Evolutionary conservation across 2,329 filamentous ascomycete species (phyloP).

Genomic region (Penicillium hordei): DNA sequence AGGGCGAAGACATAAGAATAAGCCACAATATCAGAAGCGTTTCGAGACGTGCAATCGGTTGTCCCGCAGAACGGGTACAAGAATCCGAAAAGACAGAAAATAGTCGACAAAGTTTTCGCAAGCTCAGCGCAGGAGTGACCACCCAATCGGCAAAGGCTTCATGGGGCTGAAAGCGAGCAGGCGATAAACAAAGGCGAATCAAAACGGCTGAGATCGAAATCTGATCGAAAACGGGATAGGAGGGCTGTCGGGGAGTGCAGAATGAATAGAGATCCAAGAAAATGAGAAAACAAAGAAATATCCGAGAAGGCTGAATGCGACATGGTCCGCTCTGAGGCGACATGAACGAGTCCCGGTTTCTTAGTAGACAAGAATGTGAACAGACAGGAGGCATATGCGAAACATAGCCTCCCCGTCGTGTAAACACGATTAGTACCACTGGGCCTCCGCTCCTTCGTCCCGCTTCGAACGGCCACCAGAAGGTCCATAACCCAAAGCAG

Average conservation of each 20-base stretch:
- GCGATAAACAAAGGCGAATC: slow-evolving; percentile 29
- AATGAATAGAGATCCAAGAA: slow-evolving; percentile 37
- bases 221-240: slow-evolving; percentile 36
- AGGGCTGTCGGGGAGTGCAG: slow-evolving; percentile 38
- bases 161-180: slow-evolving; percentile 15
- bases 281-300: slow-evolving; percentile 29
- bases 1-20: slow-evolving; percentile 32
- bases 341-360: slow-evolving; percentile 31
- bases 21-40: slow-evolving; percentile 36
- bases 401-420: slow-evolving; percentile 31
- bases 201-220: slow-evolving; percentile 36
- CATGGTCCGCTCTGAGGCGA: slow-evolving; percentile 29
- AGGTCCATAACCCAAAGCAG: slow-evolving; percentile 52
- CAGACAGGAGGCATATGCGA: slow-evolving; percentile 28
- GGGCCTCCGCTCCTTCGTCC: slow-evolving; percentile 53
- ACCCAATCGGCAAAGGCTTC: slow-evolving; percentile 9
- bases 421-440: slow-evolving; percentile 46
- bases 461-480: slow-evolving; percentile 54
- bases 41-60: slow-evolving; percentile 31
- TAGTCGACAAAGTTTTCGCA: slow-evolving; percentile 13
- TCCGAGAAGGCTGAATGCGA: slow-evolving; percentile 34
- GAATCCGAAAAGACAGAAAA: slow-evolving; percentile 14
- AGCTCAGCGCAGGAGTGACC: slow-evolving; percentile 13
- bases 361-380: slow-evolving; percentile 29
- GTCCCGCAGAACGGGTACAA: slow-evolving; percentile 21